Percentiles rank a stretch among this genome's conserved stretches.
Conservation (phyloP, 176 grass and related monocot species). For the Aegilops bicornis region DNA sequence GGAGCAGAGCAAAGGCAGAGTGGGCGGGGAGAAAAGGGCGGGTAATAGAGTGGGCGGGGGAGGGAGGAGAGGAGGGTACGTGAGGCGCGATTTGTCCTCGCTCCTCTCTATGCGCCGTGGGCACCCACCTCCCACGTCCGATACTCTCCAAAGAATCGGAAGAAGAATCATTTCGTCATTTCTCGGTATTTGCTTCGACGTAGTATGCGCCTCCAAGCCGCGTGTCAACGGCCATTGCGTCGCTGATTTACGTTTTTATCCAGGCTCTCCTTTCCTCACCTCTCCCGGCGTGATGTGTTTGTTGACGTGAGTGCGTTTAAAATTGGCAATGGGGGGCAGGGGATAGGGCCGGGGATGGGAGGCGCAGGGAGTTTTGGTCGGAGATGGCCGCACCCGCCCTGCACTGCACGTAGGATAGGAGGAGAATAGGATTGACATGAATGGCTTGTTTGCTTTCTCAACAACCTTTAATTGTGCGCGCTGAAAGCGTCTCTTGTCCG, state of each 20-base stretch:
- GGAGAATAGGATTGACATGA: not conserved
- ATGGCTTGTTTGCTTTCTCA: not conserved
- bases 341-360: constrained; percentile 19
- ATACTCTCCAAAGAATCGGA: not conserved
- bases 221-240: not conserved
- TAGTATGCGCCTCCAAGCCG: not conserved
- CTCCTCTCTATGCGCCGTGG: constrained; percentile 21
- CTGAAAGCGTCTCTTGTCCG: constrained; percentile 31
- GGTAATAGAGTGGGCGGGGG: not conserved
- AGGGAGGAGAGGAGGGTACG: constrained; percentile 40
- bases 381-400: not conserved
- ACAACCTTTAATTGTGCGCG: not conserved
- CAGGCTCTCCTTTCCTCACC: not conserved
- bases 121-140: constrained; percentile 1
- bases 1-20: constrained; percentile 8
- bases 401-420: not conserved
- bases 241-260: constrained; percentile 2
- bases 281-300: not conserved
- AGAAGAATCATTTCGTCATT: not conserved
- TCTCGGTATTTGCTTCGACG: not conserved
- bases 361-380: constrained; percentile 31
- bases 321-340: not conserved
- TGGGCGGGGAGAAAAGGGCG: constrained; percentile 27
- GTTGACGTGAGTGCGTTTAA: not conserved
- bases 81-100: constrained; percentile 52